Evolutionary conservation across 129 eudicot species (phyloP).

Genomic region (Silybum marianum): DNA sequence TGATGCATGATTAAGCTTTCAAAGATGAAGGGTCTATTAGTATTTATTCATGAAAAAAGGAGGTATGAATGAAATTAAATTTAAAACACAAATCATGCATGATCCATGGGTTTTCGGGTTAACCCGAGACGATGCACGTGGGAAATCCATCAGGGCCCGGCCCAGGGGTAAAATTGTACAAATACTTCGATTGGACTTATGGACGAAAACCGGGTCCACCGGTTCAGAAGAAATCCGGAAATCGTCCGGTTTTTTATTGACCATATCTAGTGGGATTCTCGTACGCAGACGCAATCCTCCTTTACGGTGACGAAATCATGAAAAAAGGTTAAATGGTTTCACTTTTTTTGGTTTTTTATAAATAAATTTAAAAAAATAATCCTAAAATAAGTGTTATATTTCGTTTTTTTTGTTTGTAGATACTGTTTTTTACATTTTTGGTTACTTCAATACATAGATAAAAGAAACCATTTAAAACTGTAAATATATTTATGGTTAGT

Average conservation of each 20-base stretch:
- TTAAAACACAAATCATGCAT: neutral
- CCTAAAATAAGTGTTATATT: no score
- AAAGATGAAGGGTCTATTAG: neutral
- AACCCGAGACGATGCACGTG: neutral
- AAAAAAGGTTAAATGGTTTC: neutral
- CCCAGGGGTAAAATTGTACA: neutral
- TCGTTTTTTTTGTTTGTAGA: no score
- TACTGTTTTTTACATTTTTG: no score
- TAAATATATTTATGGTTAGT: no score
- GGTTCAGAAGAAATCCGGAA: neutral
- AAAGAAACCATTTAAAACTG: no score
- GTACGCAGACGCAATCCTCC: neutral
- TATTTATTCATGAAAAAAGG: neutral
- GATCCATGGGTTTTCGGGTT: neutral
- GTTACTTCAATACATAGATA: no score
- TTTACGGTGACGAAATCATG: neutral
- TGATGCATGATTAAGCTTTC: neutral
- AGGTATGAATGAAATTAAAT: neutral
- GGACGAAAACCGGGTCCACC: neutral
- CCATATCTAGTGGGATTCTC: neutral
- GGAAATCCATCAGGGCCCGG: neutral
- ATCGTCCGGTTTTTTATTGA: neutral
- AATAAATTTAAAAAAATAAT: no score
- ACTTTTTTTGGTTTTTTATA: no score
- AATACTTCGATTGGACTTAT: neutral